Evolutionary conservation across 495 filamentous ascomycete genomes (phyloP), one percentile per base, ranked within the genome.

Genomic region (Penicillium paxilli): DNA sequence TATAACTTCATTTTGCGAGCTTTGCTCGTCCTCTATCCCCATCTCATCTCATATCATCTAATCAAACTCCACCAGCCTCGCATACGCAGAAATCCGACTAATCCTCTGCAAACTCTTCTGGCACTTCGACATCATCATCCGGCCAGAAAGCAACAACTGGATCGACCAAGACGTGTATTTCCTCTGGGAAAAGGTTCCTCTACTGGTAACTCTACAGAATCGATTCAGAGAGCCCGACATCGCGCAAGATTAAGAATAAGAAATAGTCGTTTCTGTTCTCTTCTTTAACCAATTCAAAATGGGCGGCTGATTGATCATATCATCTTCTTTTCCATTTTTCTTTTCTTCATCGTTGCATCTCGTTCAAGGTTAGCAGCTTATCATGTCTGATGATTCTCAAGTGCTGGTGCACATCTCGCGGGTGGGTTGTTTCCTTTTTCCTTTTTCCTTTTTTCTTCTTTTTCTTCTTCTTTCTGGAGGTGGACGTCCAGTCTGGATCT

Each of bases 1-100:
- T 30, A 35, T 14, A 52, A n/a, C n/a, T n/a, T n/a, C n/a, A n/a
- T n/a, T n/a, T n/a, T n/a, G n/a, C n/a, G n/a, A n/a, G n/a, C n/a
- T n/a, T n/a, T n/a, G n/a, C n/a, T n/a, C n/a, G n/a, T n/a, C n/a
- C n/a, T n/a, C n/a, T n/a, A n/a, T n/a, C n/a, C n/a, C 38, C 14
- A 26, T 26, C 26, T 30, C 22, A 10, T 25, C n/a, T 52, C 17
- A n/a, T 28, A 20, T 16, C 22, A 28, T 22, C 12, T 30, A 25
- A 12, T 22, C n/a, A 44, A 52, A 28, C 17, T 8, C 26, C 40
- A 16, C 5, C 26, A 80, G 77, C 45, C 68, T 86, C 10, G 83
- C 82, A 5, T 79, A 79, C 54, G 74, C 70, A n/a, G 81, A 85
- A 55, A 77, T 83, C 64, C 69, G 80, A 2, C 63, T 85, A 2